These are phyloP conservation scores for Penicillium polonicum DNA, from an alignment of 2,329 filamentous ascomycete species.

Conservation along the genomic window DNA sequence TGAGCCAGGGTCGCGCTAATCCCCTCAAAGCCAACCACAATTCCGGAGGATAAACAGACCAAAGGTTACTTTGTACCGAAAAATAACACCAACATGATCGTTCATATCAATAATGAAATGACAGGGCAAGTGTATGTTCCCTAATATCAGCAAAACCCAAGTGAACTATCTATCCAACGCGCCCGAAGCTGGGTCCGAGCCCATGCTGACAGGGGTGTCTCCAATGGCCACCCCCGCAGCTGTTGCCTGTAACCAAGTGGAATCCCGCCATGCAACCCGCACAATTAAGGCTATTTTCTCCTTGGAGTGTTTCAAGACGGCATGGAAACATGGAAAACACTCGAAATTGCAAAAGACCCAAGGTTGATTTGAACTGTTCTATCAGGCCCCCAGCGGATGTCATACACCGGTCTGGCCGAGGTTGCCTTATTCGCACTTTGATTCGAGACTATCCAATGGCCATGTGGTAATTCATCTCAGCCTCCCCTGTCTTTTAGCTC, in stretches of 20 bases:
- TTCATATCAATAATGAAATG: neutral
- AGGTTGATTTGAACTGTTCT: neutral
- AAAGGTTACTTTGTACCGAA: neutral
- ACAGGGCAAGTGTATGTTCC: neutral
- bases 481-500: conserved; percentile 3
- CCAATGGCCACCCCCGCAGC: conserved; percentile 17
- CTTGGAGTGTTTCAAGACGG: conserved; percentile 1
- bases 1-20: neutral
- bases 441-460: conserved; percentile 16
- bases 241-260: conserved; percentile 12
- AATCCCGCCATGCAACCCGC: neutral
- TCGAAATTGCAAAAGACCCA: neutral
- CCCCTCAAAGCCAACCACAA: neutral
- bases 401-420: neutral
- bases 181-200: conserved; percentile 17
- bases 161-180: conserved; percentile 3
- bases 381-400: neutral
- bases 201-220: conserved; percentile 15
- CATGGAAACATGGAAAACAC: neutral
- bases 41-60: neutral
- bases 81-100: neutral
- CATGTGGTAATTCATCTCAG: neutral
- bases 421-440: neutral
- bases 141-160: neutral
- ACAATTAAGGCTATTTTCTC: neutral